These are phyloP conservation scores for Castanopsis chinensis DNA, from an alignment of 306 rosid genomes.

Conservation along the genomic window DNA sequence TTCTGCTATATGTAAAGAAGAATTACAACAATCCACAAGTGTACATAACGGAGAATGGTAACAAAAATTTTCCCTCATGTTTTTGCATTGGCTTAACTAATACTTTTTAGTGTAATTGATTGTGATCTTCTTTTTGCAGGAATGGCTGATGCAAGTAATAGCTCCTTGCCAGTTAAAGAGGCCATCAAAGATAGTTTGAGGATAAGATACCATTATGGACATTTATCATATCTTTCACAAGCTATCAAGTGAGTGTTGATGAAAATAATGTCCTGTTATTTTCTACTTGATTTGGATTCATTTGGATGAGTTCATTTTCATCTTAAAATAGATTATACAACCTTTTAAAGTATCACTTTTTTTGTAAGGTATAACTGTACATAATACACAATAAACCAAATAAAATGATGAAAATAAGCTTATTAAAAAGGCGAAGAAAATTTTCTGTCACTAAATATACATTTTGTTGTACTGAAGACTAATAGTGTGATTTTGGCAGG, in stretches of 20 bases:
- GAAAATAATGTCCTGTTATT: no score
- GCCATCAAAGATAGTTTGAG: conserved; percentile 42
- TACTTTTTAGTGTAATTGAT: neutral
- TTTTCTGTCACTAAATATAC: no score
- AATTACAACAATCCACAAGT: conserved; percentile 41
- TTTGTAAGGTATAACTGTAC: no score
- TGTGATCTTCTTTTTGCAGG: conserved; percentile 27
- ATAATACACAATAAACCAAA: neutral
- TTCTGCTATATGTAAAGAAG: conserved; percentile 29
- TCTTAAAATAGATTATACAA: no score
- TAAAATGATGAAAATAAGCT: neutral
- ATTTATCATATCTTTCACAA: conserved; percentile 38
- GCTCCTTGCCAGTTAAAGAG: conserved; percentile 29
- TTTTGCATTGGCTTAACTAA: no score
- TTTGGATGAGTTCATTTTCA: no score
- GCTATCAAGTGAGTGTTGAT: conserved; percentile 50
- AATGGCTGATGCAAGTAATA: conserved; percentile 41
- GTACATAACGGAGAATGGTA: conserved; percentile 69
- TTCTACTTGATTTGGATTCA: no score
- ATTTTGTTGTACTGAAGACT: neutral
- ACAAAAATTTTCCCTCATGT: neutral
- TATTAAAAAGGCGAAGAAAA: no score
- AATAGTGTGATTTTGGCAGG: conserved; percentile 12
- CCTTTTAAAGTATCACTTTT: no score
- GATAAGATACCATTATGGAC: conserved; percentile 44